Percentiles rank a stretch among this genome's conserved stretches.
Evolutionary conservation across 352 stramenopile genomes (phyloP).

Genomic region (Pythium biforme): DNA sequence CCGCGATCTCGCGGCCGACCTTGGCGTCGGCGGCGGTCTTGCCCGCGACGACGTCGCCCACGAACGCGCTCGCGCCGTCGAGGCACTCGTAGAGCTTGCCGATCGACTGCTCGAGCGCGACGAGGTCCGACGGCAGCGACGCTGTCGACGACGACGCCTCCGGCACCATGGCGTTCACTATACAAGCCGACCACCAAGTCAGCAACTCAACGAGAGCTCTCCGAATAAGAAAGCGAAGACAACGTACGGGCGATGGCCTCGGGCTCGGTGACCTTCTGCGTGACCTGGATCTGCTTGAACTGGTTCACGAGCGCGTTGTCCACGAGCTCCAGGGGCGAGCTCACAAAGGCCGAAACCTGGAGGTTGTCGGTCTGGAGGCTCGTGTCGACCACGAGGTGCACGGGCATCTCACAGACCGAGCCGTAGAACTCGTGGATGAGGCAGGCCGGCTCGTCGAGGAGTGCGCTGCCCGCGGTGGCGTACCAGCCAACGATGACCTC

Average conservation of each 20-base stretch:
- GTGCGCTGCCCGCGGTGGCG: slow-evolving; percentile 69
- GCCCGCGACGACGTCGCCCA: slow-evolving; percentile 89
- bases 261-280: slow-evolving; percentile 90
- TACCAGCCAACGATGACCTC: slow-evolving; percentile 98
- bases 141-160: slow-evolving; percentile 29
- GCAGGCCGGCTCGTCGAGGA: slow-evolving; percentile 93
- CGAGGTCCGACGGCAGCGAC: slow-evolving; percentile 72
- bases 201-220: too few species aligned
- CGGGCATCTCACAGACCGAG: slow-evolving; percentile 88
- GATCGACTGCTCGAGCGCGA: slow-evolving; percentile 79
- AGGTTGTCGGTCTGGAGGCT: slow-evolving; percentile 79
- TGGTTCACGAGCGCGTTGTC: slow-evolving; percentile 91
- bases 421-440: slow-evolving; percentile 99
- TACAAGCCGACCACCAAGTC: too few species aligned
- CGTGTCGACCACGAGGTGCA: slow-evolving; percentile 96
- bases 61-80: slow-evolving; percentile 86
- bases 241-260: slow-evolving; percentile 89
- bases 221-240: slow-evolving; percentile 1
- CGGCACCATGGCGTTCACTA: slow-evolving; percentile 71
- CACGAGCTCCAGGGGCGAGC: slow-evolving; percentile 86
- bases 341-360: slow-evolving; percentile 91
- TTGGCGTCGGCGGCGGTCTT: slow-evolving; percentile 79
- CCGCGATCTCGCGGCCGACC: slow-evolving; percentile 92
- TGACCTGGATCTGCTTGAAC: slow-evolving; percentile 92
- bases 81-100: slow-evolving; percentile 91